Evolutionary conservation across 805 yeast species (phyloP).

Genomic region (Saturnispora gosingensis): DNA sequence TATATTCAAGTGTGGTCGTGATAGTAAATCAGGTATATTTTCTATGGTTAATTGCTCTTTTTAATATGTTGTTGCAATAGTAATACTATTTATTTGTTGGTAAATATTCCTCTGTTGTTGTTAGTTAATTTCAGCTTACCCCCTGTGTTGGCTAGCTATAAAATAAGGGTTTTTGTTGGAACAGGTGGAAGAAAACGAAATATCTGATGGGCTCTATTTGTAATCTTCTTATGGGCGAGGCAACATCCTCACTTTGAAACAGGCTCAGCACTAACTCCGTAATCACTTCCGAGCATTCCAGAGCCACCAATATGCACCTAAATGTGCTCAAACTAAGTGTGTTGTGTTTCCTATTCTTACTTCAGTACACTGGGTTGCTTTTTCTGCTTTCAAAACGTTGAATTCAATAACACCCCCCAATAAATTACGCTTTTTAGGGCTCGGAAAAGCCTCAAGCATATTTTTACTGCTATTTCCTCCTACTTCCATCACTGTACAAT

Average conservation of each 20-base stretch:
- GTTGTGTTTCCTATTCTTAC: no score
- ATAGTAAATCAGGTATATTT: background rate
- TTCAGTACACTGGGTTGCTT: background rate
- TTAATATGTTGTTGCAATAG: background rate
- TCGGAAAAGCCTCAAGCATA: background rate
- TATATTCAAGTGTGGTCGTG: background rate
- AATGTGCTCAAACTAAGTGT: background rate
- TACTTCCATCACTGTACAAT: background rate
- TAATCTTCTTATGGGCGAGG: conserved; percentile 5
- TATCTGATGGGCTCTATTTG: conserved; percentile 1
- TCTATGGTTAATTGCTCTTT: background rate
- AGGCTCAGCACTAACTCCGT: conserved; percentile 3
- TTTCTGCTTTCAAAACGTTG: background rate
- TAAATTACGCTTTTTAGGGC: background rate
- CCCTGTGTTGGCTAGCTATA: background rate
- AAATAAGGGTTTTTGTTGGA: background rate
- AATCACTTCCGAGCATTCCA: background rate
- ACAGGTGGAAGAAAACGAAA: background rate
- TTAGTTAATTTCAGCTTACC: background rate
- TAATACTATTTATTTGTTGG: background rate
- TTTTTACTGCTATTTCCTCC: background rate
- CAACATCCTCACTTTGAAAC: background rate
- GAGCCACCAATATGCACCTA: background rate
- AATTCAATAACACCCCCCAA: background rate
- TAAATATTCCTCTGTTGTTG: background rate